Evolutionary conservation across 2,329 filamentous ascomycete species (phyloP), one percentile per base, ranked within the genome.

Genomic region (Apiospora koreana): DNA sequence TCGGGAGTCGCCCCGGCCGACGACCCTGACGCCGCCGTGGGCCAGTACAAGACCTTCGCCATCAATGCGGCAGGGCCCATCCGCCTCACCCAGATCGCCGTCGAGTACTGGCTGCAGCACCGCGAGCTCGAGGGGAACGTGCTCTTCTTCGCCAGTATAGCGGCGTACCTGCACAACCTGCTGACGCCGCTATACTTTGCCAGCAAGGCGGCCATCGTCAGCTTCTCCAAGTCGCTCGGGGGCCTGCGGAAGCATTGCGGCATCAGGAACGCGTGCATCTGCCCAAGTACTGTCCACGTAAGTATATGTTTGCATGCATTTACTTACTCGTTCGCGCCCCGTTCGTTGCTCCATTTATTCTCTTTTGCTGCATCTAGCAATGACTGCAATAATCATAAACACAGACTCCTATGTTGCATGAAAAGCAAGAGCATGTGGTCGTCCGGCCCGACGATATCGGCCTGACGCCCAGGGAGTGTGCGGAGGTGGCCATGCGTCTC

Each of bases 211-310:
- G 77, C 75, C 3, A 67, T 78, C n/a, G 68, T 75, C 58, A 74
- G 71, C 58, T 67, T 76, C 21, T 71, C 72, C 66, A 71, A 69
- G 68, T 74, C 69, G 38, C 71, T 83, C 3, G 77, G 74, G 1
- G 73, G 68, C 1, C 69, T 83, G 42, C 77, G 77, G 28, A 76
- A 79, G 64, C 69, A 72, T 46, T 62, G 82, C 3, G 80, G 81
- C 3, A 80, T 82, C 31, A 72, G 80, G 3, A 75, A 78, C 25
- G 73, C 76, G 43, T 78, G 75, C 48, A 75, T 80, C 14, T 81
- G 80, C 4, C 81, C 80, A 0, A 80, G 79, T 1, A 74, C 75
- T n/a, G 78, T 79, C 18, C 74, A 73, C 64, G 54, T 62, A 62
- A 1, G 80, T 80, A 73, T 77, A 25, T 10, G 1, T 25, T 2